Percentiles rank a stretch among this genome's conserved stretches.
These are phyloP conservation scores for Alternaria sp. DNA, from an alignment of 2,329 filamentous ascomycete species.

Conservation along the genomic window DNA sequence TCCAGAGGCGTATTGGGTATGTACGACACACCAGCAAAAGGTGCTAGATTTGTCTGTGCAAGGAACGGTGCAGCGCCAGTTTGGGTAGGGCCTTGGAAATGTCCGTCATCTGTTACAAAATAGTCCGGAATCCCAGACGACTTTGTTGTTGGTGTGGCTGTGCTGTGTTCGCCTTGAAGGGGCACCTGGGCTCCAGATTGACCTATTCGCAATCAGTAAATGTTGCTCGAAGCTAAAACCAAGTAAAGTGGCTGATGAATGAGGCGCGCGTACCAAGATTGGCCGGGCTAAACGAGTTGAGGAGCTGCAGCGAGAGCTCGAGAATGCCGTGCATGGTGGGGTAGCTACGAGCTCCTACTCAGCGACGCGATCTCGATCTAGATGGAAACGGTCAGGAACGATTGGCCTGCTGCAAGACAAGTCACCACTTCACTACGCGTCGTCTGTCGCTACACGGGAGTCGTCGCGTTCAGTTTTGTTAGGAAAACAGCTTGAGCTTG, in stretches of 20 bases:
- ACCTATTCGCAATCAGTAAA: constrained; percentile 13
- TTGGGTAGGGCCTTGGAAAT: constrained; percentile 67
- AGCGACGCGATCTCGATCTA: background rate
- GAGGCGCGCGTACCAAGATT: constrained; percentile 25
- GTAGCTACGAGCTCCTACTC: constrained; percentile 15
- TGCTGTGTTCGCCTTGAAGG: constrained; percentile 15
- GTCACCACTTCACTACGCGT: background rate
- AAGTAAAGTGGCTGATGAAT: background rate
- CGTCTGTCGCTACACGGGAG: background rate
- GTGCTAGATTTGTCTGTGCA: constrained; percentile 73
- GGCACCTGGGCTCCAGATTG: constrained; percentile 24
- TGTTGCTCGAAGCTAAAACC: background rate
- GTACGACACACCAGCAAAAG: constrained; percentile 67
- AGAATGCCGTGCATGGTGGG: constrained; percentile 35
- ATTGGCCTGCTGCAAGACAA: background rate
- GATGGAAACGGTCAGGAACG: background rate
- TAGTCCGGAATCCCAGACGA: constrained; percentile 42
- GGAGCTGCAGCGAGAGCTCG: constrained; percentile 36
- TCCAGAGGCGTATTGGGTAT: constrained; percentile 75
- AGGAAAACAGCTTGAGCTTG: constrained; percentile 8
- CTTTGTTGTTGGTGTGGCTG: constrained; percentile 32
- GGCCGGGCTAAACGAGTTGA: constrained; percentile 28
- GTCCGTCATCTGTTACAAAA: constrained; percentile 43
- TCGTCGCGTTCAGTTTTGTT: constrained; percentile 1
- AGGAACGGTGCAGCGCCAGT: constrained; percentile 75